These are phyloP conservation scores for Penicillium hesseltinei DNA, from an alignment of 2,329 filamentous ascomycete genomes.

Conservation along the genomic window DNA sequence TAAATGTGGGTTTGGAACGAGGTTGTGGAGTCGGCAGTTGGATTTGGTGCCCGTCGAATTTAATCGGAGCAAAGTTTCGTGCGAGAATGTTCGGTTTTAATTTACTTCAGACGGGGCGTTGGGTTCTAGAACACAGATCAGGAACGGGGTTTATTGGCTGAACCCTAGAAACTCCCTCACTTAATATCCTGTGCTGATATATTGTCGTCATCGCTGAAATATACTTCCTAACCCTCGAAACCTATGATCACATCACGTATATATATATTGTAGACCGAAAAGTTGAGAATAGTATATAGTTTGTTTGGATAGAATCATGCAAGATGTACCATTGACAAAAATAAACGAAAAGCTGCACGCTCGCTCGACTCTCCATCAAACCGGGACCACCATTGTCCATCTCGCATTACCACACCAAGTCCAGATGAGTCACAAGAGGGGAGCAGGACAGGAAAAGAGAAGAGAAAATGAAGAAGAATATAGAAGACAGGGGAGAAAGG, in stretches of 20 bases:
- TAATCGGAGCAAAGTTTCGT: conserved; percentile 1
- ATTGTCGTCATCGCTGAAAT: not conserved
- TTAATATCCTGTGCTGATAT: not conserved
- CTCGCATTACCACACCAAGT: conserved; percentile 22
- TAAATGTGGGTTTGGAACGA: not conserved
- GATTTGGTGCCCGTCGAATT: not conserved
- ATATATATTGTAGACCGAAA: not conserved
- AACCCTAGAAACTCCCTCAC: not conserved
- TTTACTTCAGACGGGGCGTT: conserved; percentile 4
- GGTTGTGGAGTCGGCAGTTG: not conserved
- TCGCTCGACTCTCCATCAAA: conserved; percentile 26
- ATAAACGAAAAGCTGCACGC: conserved; percentile 21
- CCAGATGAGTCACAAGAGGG: conserved; percentile 1
- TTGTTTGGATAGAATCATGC: conserved; percentile 13
- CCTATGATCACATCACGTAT: not conserved
- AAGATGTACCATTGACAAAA: conserved; percentile 18
- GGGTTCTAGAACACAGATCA: conserved; percentile 1
- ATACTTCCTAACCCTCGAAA: not conserved
- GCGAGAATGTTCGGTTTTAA: not conserved
- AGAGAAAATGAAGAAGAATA: conserved; percentile 9
- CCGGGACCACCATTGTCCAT: conserved; percentile 13
- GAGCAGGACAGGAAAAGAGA: conserved; percentile 10
- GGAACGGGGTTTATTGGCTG: not conserved
- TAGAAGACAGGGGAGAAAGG: conserved; percentile 7
- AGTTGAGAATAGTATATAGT: not conserved